Conservation (phyloP, 2,329 filamentous ascomycete genomes). For the Penicillium expansum region DNA sequence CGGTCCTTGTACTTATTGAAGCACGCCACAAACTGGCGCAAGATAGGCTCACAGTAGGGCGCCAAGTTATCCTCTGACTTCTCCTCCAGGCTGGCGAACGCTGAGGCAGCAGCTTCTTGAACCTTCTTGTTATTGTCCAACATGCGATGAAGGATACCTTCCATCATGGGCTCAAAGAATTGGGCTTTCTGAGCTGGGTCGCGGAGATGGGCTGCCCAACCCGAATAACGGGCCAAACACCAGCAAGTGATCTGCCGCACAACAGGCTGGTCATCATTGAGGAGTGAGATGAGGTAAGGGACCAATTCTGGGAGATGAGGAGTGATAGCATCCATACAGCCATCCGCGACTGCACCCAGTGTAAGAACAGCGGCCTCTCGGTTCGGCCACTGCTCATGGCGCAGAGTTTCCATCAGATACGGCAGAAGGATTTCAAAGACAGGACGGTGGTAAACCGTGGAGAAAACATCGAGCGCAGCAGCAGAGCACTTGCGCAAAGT, state of each 20-base stretch:
- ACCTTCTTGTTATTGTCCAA: slow-evolving; percentile 97
- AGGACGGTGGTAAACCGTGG: slow-evolving; percentile 79
- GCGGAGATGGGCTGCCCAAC: slow-evolving; percentile 78
- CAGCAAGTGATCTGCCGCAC: slow-evolving; percentile 97
- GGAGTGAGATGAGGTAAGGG: slow-evolving; percentile 80
- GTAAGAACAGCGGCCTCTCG: slow-evolving; percentile 93
- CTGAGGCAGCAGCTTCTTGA: slow-evolving; percentile 91
- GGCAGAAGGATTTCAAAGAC: slow-evolving; percentile 92
- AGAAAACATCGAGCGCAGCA: slow-evolving; percentile 89
- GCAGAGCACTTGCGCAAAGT: slow-evolving; percentile 96
- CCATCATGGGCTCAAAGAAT: slow-evolving; percentile 96
- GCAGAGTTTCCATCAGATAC: slow-evolving; percentile 85
- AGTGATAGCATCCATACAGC: slow-evolving; percentile 83
- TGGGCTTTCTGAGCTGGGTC: slow-evolving; percentile 65
- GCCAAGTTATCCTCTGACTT: slow-evolving; percentile 78
- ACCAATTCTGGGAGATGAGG: slow-evolving; percentile 89
- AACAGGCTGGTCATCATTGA: slow-evolving; percentile 82
- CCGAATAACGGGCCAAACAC: slow-evolving; percentile 90
- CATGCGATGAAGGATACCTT: slow-evolving; percentile 91
- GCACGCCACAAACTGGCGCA: slow-evolving; percentile 87
- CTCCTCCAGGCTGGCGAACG: slow-evolving; percentile 93
- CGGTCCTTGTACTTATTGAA: slow-evolving; percentile 96
- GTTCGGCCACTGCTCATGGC: slow-evolving; percentile 84
- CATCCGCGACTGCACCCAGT: slow-evolving; percentile 89
- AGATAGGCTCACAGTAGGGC: slow-evolving; percentile 84